These are phyloP conservation scores for Pseudozyma hubeiensis DNA, from an alignment of 1,284 basidiomycete genomes.

Conservation along the genomic window DNA sequence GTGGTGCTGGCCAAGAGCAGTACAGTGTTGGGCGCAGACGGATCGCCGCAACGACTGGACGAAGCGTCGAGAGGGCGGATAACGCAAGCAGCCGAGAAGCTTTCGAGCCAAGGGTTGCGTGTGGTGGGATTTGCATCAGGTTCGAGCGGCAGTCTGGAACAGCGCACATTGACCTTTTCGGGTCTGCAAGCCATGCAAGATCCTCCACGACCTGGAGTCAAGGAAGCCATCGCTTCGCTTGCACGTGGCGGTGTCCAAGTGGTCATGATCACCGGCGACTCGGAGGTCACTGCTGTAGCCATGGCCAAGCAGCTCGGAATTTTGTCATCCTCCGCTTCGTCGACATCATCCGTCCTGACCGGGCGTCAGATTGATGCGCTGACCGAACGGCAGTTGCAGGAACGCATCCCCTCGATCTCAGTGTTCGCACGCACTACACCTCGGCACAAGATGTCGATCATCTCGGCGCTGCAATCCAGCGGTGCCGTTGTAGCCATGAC, in stretches of 20 bases:
- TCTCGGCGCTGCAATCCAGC: slow-evolving; percentile 87
- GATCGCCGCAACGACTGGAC: slow-evolving; percentile 82
- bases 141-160: slow-evolving; percentile 45
- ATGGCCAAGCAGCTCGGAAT: slow-evolving; percentile 93
- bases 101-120: slow-evolving; percentile 82
- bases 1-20: slow-evolving; percentile 85
- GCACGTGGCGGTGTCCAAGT: slow-evolving; percentile 90
- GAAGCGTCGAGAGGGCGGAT: slow-evolving; percentile 77
- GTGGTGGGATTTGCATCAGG: slow-evolving; percentile 92
- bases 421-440: slow-evolving; percentile 96
- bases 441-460: slow-evolving; percentile 95
- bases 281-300: slow-evolving; percentile 87
- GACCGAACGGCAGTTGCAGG: slow-evolving; percentile 81
- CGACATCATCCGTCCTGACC: slow-evolving; percentile 74
- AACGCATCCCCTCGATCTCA: slow-evolving; percentile 81
- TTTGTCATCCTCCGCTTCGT: slow-evolving; percentile 16
- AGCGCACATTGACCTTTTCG: slow-evolving; percentile 80
- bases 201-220: slow-evolving; percentile 92
- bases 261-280: slow-evolving; percentile 98
- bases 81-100: slow-evolving; percentile 76
- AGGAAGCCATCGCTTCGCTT: slow-evolving; percentile 82
- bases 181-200: slow-evolving; percentile 96
- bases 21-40: slow-evolving; percentile 87
- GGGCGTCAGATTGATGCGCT: slow-evolving; percentile 83
- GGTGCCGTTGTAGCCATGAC: slow-evolving; percentile 97